These are phyloP conservation scores for Pleurozium schreberi DNA, from an alignment of 225 moss, liverwort and hornwort species.

Conservation along the genomic window DNA sequence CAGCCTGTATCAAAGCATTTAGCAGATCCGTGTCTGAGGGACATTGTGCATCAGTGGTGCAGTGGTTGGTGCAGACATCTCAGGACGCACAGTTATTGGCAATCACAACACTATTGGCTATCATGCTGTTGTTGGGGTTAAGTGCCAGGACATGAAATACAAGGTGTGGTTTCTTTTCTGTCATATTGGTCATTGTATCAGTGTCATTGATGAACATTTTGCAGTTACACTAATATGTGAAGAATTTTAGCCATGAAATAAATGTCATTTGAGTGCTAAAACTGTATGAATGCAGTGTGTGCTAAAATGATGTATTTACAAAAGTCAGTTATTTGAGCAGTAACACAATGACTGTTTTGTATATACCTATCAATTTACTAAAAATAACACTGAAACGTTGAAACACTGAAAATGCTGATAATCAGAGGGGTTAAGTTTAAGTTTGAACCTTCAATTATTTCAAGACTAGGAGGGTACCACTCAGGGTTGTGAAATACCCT, in stretches of 20 bases:
- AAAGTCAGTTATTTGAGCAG: neutral
- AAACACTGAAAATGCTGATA: neutral
- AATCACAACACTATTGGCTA: constrained; percentile 64
- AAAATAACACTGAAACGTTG: neutral
- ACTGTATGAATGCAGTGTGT: neutral
- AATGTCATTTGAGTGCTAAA: neutral
- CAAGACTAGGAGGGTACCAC: neutral
- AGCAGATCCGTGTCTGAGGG: constrained; percentile 4
- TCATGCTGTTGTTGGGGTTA: constrained; percentile 78
- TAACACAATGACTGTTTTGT: neutral
- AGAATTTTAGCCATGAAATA: neutral
- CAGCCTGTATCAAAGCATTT: neutral
- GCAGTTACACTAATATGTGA: neutral
- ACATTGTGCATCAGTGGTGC: constrained; percentile 72
- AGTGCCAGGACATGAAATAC: constrained; percentile 88
- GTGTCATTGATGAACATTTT: neutral
- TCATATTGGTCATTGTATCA: neutral
- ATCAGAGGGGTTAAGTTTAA: neutral
- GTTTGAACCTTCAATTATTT: neutral
- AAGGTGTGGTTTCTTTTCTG: constrained; percentile 29
- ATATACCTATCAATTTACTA: neutral
- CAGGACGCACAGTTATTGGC: constrained; percentile 63
- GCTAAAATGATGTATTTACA: neutral
- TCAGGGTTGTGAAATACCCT: neutral
- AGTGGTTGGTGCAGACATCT: constrained; percentile 84